Conservation (phyloP, 305 asterid species). For the Fraxinus nigra region DNA sequence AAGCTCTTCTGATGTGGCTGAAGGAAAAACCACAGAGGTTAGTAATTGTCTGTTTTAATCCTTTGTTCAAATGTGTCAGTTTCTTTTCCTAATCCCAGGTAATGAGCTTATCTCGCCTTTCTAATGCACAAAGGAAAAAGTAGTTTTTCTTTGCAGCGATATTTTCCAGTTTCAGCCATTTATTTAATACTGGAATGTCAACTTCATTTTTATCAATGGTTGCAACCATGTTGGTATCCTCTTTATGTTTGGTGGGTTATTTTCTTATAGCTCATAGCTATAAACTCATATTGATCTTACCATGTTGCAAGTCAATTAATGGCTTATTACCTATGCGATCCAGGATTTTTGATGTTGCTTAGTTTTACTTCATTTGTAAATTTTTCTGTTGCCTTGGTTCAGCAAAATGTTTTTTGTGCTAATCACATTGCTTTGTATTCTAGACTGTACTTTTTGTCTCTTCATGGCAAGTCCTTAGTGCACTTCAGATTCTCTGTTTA, state of each 20-base stretch:
- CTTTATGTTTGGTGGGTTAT: not conserved
- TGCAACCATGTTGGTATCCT: not conserved
- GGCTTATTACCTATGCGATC: not conserved
- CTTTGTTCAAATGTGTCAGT: not conserved
- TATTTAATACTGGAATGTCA: not conserved
- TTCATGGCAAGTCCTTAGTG: not conserved
- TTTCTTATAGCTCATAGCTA: not conserved
- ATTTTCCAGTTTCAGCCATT: not conserved
- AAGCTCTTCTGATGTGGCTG: conserved; percentile 39
- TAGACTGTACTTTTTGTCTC: not conserved
- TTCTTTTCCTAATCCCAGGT: not conserved
- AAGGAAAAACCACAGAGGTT: conserved; percentile 55
- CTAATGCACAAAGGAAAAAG: not conserved
- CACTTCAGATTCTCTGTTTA: conserved; percentile 2
- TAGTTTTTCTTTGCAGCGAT: not conserved
- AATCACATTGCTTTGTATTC: not conserved
- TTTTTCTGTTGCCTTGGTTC: not conserved
- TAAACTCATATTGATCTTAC: not conserved
- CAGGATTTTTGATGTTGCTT: not conserved
- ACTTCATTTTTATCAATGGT: not conserved
- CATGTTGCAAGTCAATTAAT: not conserved
- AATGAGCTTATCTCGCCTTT: not conserved
- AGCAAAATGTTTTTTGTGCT: not conserved
- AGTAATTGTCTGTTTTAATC: not conserved
- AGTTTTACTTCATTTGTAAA: not conserved